Evolutionary conservation across 371 early-diverging fungal species (phyloP).

Genomic region (Mortierella sp.): DNA sequence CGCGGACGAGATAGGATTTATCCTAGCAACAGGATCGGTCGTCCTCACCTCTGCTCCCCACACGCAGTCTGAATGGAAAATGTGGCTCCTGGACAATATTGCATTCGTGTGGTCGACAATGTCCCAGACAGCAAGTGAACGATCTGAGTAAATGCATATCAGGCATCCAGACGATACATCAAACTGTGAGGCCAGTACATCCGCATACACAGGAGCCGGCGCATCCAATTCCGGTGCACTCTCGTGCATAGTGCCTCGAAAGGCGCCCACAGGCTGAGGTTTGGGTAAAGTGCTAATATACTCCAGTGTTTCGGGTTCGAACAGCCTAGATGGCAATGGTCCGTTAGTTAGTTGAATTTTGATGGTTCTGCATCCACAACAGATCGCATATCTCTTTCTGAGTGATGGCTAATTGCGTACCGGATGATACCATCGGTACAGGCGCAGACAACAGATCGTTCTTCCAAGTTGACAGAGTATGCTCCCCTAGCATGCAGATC

Average conservation of each 20-base stretch:
- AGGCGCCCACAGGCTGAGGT: conserved; percentile 74
- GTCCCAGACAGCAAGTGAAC: conserved; percentile 82
- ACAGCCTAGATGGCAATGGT: too few relatives aligned
- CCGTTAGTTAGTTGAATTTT: too few relatives aligned
- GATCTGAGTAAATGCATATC: conserved; percentile 76
- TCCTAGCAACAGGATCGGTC: neutral
- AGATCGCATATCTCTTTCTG: too few relatives aligned
- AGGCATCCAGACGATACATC: conserved; percentile 57
- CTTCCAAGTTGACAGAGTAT: conserved; percentile 71
- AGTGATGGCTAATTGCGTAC: conserved; percentile 48
- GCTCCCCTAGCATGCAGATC: conserved; percentile 78
- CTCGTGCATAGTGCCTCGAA: conserved; percentile 10
- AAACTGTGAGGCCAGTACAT: conserved; percentile 40
- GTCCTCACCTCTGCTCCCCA: conserved; percentile 88
- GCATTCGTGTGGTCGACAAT: conserved; percentile 71
- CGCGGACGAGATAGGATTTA: too few relatives aligned
- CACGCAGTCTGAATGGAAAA: conserved; percentile 83
- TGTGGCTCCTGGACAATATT: conserved; percentile 73
- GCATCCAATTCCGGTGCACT: conserved; percentile 54
- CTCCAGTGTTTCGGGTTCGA: conserved; percentile 75
- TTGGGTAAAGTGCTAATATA: conserved; percentile 79
- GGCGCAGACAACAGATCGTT: conserved; percentile 76
- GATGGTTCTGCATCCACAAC: too few relatives aligned
- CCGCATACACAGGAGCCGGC: conserved; percentile 31
- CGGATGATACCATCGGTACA: conserved; percentile 79